phyloP scores from a whole-genome alignment of 495 filamentous ascomycete species.

The Penicillium simplicissimum region DNA sequence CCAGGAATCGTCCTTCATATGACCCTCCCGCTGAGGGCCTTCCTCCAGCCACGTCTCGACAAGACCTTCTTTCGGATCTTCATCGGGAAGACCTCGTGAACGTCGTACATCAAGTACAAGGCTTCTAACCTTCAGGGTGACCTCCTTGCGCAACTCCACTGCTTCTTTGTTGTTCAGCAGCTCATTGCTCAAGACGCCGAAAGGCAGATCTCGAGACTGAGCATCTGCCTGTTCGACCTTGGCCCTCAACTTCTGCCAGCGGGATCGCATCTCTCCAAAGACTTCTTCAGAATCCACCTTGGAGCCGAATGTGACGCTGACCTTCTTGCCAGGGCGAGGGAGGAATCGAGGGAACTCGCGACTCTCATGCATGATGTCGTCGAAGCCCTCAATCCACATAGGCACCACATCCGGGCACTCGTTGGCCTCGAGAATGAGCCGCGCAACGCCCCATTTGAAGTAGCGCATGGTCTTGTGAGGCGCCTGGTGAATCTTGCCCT shows the following conservation, averaged over 20 bases:
- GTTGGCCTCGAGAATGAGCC: conserved; percentile 83
- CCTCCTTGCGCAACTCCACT: conserved; percentile 75
- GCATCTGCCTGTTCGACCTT: conserved; percentile 39
- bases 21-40: conserved; percentile 55
- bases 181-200: conserved; percentile 68
- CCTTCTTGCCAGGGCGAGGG: conserved; percentile 68
- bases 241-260: conserved; percentile 65
- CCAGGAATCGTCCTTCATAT: conserved; percentile 64
- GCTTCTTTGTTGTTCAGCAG: conserved; percentile 73
- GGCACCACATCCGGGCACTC: conserved; percentile 84
- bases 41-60: conserved; percentile 65
- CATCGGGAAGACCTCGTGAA: conserved; percentile 70
- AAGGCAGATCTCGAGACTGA: conserved; percentile 37
- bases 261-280: conserved; percentile 63
- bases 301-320: conserved; percentile 70
- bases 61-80: conserved; percentile 67
- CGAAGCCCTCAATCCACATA: conserved; percentile 88
- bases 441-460: conserved; percentile 94
- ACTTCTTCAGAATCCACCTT: conserved; percentile 51
- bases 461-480: conserved; percentile 80
- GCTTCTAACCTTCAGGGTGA: conserved; percentile 71
- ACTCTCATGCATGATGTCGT: conserved; percentile 80
- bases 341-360: conserved; percentile 78
- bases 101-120: conserved; percentile 77
- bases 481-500: conserved; percentile 90